A percentile compares a stretch with the other conserved stretches of the same genome.
Evolutionary conservation across 169 alveolate species (phyloP).

Genomic region (Eimeria praecox): DNA sequence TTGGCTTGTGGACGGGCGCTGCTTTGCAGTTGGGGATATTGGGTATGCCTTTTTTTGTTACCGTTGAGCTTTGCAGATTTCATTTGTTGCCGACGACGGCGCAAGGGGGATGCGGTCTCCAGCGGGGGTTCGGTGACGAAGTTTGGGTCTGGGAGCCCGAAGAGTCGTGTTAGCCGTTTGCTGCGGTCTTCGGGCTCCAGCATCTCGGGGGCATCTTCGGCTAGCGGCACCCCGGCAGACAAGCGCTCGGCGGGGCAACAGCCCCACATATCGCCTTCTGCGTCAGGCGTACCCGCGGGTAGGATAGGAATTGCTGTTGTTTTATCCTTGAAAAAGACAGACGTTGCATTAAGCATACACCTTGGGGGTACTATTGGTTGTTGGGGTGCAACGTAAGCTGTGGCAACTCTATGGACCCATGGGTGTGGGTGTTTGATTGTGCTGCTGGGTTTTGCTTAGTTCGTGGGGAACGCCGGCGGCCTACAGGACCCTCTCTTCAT

Average conservation of each 20-base stretch:
- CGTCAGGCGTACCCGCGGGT: background rate
- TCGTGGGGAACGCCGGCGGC: slow-evolving; percentile 35
- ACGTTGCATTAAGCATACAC: background rate
- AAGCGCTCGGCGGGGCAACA: background rate
- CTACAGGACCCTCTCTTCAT: background rate
- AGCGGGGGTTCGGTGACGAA: background rate
- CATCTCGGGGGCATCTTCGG: slow-evolving; percentile 14
- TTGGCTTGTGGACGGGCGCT: no score
- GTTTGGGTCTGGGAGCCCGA: slow-evolving; percentile 17
- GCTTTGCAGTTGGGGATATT: no score
- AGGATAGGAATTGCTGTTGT: background rate
- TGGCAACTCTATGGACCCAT: no score
- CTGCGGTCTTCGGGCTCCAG: slow-evolving; percentile 10
- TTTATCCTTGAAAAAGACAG: background rate
- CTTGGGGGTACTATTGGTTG: no score
- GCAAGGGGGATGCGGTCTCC: background rate
- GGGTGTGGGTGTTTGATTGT: no score
- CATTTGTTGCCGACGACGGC: slow-evolving; percentile 65
- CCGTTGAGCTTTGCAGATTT: background rate
- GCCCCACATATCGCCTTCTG: slow-evolving; percentile 5
- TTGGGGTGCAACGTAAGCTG: no score
- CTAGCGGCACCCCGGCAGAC: slow-evolving; percentile 34
- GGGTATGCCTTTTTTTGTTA: no score
- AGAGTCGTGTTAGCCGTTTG: slow-evolving; percentile 20
- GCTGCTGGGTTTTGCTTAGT: background rate